phyloP scores from a whole-genome alignment of 176 grass and related monocot species.

The Ensete ventricosum region DNA sequence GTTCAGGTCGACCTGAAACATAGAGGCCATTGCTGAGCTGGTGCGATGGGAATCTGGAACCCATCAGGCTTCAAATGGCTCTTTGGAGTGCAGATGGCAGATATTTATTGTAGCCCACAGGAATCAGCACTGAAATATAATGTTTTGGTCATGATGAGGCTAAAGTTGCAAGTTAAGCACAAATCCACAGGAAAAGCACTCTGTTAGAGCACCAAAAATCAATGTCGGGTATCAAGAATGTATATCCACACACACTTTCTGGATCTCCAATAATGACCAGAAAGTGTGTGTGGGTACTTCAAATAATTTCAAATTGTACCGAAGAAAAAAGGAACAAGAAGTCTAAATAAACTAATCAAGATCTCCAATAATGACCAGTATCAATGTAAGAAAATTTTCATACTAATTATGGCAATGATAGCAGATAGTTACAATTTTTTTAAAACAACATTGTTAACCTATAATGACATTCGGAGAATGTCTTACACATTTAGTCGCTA shows the following conservation, averaged over 20 bases:
- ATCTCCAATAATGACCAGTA: no score
- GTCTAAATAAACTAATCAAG: no score
- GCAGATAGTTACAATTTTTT: no score
- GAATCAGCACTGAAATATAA: neutral
- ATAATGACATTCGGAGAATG: no score
- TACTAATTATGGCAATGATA: no score
- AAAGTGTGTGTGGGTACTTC: no score
- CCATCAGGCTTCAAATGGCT: conserved; percentile 38
- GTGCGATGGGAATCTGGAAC: conserved; percentile 76
- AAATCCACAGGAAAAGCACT: neutral
- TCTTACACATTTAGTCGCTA: no score
- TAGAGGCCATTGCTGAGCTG: conserved; percentile 93
- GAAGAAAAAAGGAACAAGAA: no score
- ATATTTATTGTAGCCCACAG: neutral
- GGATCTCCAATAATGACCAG: no score
- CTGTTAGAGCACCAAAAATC: neutral
- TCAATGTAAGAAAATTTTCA: no score
- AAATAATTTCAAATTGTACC: no score
- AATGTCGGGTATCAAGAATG: neutral
- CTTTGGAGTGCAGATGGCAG: neutral
- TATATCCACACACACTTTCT: neutral
- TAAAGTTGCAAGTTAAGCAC: neutral
- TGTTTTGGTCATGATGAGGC: neutral
- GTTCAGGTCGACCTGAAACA: conserved; percentile 84
- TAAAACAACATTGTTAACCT: no score